Base-by-base conservation (phyloP, 2,329 filamentous ascomycete genomes). In the Xylaria multiplex region DNA sequence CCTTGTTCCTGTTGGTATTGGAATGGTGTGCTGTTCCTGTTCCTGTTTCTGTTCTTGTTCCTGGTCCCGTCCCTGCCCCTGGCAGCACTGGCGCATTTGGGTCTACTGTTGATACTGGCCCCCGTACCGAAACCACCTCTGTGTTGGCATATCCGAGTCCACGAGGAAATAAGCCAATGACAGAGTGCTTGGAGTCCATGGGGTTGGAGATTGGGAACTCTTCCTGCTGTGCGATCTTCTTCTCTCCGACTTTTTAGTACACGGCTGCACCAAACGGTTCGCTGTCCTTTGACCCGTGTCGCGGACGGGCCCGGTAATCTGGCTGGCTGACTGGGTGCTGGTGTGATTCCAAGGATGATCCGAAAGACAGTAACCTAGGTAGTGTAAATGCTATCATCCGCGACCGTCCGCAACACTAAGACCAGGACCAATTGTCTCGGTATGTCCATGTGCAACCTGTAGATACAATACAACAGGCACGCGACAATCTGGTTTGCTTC, bases 161-260 rank as follows among this genome's bases (percentile, higher is more conserved):
- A 49, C 61, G 62, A 65, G 57, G 53, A 62, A 50, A 55, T 46
- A 59, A 2, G 63, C 62, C 62, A 35, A 59, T 37, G 37, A 64
- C 40, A 50, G 48, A 6, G 22, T 59, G 62, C 30, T 48, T 32
- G 27, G 60, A 52, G 59, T 68, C 65, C 65, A 62, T 68, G 53
- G 45, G 37, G 37, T 56, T 66, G 59, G 52, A 59, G 50, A 45
- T 59, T 22, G 6, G 46, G 42, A 24, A 43, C 35, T 19, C 27
- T 27, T 50, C 48, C 32, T 37, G 37, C 14, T 4, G 42, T 58
- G 37, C 43, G 4, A 22, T 48, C 49, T 27, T 40, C 45, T 32
- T 46, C 14, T 46, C 50, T 61, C 22, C 14, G 27, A 6, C 40
- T 42, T 32, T 40, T 42, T 42, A 30, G 19, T 40, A 32, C 32